These are phyloP conservation scores for Clarkia xantiana DNA, from an alignment of 345 rosid species.

Conservation along the genomic window DNA sequence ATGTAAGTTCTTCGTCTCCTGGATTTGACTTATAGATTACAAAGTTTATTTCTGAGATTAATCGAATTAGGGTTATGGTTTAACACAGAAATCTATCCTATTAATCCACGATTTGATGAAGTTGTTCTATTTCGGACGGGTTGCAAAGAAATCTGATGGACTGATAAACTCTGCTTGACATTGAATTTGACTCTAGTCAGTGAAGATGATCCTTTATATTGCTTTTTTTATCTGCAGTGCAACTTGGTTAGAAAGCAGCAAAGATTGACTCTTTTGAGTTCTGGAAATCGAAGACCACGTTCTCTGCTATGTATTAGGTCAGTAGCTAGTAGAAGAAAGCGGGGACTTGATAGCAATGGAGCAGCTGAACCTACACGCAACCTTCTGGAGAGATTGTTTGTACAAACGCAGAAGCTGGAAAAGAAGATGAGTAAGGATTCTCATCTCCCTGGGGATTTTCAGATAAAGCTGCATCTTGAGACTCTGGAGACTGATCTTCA, in stretches of 20 bases:
- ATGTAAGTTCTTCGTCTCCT: too few species aligned
- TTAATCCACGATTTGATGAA: too few species aligned
- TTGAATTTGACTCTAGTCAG: neutral
- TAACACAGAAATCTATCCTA: too few species aligned
- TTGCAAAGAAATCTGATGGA: neutral
- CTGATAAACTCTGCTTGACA: neutral
- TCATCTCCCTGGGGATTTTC: conserved; percentile 13
- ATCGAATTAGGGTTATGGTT: too few species aligned
- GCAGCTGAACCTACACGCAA: conserved; percentile 33
- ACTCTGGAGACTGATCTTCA: conserved; percentile 53
- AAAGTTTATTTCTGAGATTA: too few species aligned
- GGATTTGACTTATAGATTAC: too few species aligned
- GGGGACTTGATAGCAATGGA: conserved; percentile 32
- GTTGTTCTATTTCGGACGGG: too few species aligned
- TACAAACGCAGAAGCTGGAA: conserved; percentile 47
- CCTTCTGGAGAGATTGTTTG: conserved; percentile 58
- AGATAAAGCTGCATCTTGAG: conserved; percentile 24
- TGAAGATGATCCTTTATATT: neutral
- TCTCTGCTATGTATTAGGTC: conserved; percentile 20
- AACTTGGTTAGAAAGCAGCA: conserved; percentile 25
- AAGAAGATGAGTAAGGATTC: conserved; percentile 28
- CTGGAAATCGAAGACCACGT: conserved; percentile 9
- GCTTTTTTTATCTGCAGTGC: conserved; percentile 13
- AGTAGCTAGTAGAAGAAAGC: conserved; percentile 22
- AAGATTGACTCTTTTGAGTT: conserved; percentile 11